Evolutionary conservation across 225 moss, liverwort and hornwort genomes (phyloP), one percentile per base, ranked within the genome.

Genomic region (Lunularia cruciata): DNA sequence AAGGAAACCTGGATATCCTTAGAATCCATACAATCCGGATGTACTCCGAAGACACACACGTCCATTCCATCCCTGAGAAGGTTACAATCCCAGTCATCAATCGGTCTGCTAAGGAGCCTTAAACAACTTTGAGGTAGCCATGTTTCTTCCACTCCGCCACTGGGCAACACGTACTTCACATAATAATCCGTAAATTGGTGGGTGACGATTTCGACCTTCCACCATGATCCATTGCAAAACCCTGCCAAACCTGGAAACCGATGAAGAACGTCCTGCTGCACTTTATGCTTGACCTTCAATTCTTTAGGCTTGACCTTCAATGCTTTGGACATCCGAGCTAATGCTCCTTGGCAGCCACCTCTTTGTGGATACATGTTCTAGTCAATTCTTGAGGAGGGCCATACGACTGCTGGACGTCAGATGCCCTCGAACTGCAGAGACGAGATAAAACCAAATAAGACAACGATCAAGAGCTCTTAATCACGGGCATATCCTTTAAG

Each of bases 1-100:
- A 36, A 12, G 3, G 39, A 35, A 0, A 36, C 15, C 1, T 35
- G 60, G 22, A 19, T 19, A 61, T 36, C 9, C 9, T 7, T 13
- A 20, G 39, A 15, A 36, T 20, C 39, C 60, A 36, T 5, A 7
- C 12, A 20, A 20, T 38, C 60, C 8, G 60, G 39, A 20, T 36
- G 9, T 9, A 61, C 2, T 3, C 60, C 60, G 13, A 10, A 33
- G 7, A 61, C 60, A 10, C 36, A 37, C 0, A 61, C 11, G 23
- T 61, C 60, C 60, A 37, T 61, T 25, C 60, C 60, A 1, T 20
- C 11, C n/a, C 9, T 61, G n/a, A 61, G 60, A 12, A 61, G 36
- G 39, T 38, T 6, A 25, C 60, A 61, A 22, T 61, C 60, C 36
- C 35, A 37, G 26, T 37, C 35, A 25, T 37, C 60, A 2, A 38